Percentiles rank a stretch among this genome's conserved stretches.
These are phyloP conservation scores for Amanita thiersii DNA, from an alignment of 768 basidiomycete species.

Conservation along the genomic window DNA sequence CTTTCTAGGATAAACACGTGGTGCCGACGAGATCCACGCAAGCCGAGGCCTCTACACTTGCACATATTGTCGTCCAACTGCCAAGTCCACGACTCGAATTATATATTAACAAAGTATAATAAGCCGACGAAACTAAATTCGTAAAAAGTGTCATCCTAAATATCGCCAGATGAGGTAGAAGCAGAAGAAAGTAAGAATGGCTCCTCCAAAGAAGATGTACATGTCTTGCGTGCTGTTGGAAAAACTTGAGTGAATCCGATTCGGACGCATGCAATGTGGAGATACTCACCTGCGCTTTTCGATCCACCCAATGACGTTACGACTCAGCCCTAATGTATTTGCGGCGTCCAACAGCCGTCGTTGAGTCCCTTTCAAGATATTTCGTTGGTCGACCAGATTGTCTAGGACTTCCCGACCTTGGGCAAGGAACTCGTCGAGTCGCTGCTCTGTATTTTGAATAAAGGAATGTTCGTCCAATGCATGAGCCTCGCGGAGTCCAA, in stretches of 20 bases:
- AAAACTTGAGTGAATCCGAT: conserved; percentile 6
- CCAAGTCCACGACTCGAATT: background rate
- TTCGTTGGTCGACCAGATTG: conserved; percentile 87
- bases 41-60: too few relatives aligned
- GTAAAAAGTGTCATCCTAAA: conserved; percentile 49
- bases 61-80: too few relatives aligned
- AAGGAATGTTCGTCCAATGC: conserved; percentile 88
- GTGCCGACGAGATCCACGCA: background rate
- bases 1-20: background rate
- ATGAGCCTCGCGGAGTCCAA: conserved; percentile 59
- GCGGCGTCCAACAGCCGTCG: conserved; percentile 80
- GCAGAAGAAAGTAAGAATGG: conserved; percentile 82
- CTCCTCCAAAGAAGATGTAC: conserved; percentile 86
- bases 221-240: conserved; percentile 79
- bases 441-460: conserved; percentile 70
- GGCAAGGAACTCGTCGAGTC: conserved; percentile 84
- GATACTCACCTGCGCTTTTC: conserved; percentile 78
- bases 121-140: background rate
- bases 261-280: background rate
- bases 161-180: conserved; percentile 93
- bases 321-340: conserved; percentile 88
- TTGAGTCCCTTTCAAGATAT: conserved; percentile 93
- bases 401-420: conserved; percentile 91
- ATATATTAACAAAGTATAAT: background rate
- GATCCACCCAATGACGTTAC: conserved; percentile 96